Evolutionary conservation across 2,329 filamentous ascomycete genomes (phyloP), one percentile per base, ranked within the genome.

Genomic region (Pezicula carpinea): DNA sequence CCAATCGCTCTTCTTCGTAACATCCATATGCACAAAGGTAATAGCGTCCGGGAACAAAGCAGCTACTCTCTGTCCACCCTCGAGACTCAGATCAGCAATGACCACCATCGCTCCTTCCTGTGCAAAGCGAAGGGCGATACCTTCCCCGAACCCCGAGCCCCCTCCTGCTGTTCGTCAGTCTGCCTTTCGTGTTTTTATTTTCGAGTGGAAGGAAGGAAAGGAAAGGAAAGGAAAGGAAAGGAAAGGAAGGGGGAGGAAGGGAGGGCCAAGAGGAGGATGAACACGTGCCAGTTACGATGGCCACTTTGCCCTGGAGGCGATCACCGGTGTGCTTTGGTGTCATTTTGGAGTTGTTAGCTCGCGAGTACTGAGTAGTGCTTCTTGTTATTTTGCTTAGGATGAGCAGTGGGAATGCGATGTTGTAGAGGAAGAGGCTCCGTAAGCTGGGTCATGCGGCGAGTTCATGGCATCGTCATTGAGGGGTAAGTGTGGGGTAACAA

Each of bases 71-170:
- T 69, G 63, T 2, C 80, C 81, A 0, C 73, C 72, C 4, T 71
- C 64, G 14, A 73, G 65, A 23, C 79, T 76, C 49, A 86, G 69
- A 61, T 86, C 82, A 2, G 77, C 77, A 44, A 86, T 75, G 43
- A 85, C 62, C 29, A 85, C 80, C 52, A 73, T 73, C 42, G 74
- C 75, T 33, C 82, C 82, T 64, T 85, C 80, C 19, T 71, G 60
- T 5, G 74, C 69, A 61, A 83, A 84, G 46, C 77, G 76, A 46
- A 72, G 67, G 0, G 75, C 76, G 44, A 85, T 84, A 29, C 75
- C 80, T 47, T 75, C 77, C 46, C 82, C 82, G 54, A 86, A 86
- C 2, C 82, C 82, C 10, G 76, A 79, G 2, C 77, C 80, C 6
- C 71, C 81, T 40, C 82, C 79, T 13, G 17, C 51, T 62, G 38